Evolutionary conservation across 371 early-diverging fungal species (phyloP).

Genomic region (Batkoa obscura): DNA sequence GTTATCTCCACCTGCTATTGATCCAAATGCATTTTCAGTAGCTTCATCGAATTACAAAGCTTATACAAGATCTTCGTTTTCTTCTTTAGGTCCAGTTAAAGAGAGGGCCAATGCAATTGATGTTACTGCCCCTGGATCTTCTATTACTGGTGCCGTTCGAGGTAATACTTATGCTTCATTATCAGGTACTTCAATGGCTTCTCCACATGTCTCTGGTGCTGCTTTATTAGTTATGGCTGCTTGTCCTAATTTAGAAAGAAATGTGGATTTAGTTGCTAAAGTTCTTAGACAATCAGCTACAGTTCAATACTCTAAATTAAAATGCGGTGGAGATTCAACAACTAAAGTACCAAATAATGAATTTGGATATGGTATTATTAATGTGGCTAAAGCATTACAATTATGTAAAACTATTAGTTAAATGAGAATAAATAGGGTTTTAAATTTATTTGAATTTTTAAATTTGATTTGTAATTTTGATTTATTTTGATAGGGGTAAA

Average conservation of each 20-base stretch:
- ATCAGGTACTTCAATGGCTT: conserved; percentile 43
- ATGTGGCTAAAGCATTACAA: background rate
- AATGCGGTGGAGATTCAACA: background rate
- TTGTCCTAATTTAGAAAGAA: background rate
- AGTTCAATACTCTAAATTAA: background rate
- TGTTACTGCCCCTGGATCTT: conserved; percentile 14
- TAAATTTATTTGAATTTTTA: too few species aligned
- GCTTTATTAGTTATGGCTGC: conserved; percentile 12
- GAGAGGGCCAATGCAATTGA: background rate
- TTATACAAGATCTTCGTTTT: background rate
- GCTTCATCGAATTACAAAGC: background rate
- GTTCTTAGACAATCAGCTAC: background rate
- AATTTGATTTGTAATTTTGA: too few species aligned
- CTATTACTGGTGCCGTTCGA: conserved; percentile 14
- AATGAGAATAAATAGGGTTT: too few species aligned
- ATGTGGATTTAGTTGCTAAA: background rate
- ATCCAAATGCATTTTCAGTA: background rate
- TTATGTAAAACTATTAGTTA: too few species aligned
- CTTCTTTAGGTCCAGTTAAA: background rate
- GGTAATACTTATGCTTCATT: background rate
- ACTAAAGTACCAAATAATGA: conserved; percentile 2
- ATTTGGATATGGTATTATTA: conserved; percentile 3
- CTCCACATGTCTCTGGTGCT: conserved; percentile 61
- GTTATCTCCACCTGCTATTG: background rate
- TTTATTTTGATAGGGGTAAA: too few species aligned